Evolutionary conservation across 345 rosid genomes (phyloP).

Genomic region (Clarkia xantiana): DNA sequence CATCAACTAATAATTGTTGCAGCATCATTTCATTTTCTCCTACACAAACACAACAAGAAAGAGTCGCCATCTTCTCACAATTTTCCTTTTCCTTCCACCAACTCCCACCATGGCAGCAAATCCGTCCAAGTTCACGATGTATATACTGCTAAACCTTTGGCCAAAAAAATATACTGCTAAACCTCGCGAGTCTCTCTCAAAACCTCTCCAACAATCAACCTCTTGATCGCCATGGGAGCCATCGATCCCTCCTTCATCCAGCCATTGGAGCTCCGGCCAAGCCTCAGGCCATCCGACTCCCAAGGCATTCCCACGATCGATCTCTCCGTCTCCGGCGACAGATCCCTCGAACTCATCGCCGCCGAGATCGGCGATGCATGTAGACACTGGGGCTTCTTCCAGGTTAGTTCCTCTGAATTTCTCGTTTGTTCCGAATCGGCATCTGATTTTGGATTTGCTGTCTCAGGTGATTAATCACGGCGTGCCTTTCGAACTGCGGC

Average conservation of each 20-base stretch:
- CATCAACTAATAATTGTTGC: too few species aligned
- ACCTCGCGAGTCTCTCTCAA: background rate
- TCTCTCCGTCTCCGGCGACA: conserved; percentile 22
- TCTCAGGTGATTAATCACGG: conserved; percentile 80
- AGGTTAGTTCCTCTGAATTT: conserved; percentile 2
- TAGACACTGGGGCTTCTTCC: conserved; percentile 79
- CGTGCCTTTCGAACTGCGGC: conserved; percentile 32
- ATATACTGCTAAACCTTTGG: background rate
- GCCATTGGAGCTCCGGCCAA: conserved; percentile 37
- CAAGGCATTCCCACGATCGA: conserved; percentile 54
- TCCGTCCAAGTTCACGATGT: conserved; percentile 3
- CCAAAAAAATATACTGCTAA: background rate
- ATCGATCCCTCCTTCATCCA: conserved; percentile 45
- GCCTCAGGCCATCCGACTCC: conserved; percentile 8
- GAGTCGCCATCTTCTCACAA: background rate
- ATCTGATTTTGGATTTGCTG: background rate
- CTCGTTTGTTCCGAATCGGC: background rate
- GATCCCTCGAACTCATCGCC: conserved; percentile 17
- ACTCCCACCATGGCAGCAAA: background rate
- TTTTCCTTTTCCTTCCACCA: background rate
- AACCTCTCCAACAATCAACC: conserved; percentile 1
- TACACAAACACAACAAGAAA: too few species aligned
- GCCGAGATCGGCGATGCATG: conserved; percentile 45
- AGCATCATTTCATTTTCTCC: background rate
- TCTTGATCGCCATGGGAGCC: conserved; percentile 23